These are phyloP conservation scores for Pythium pyrilobum DNA, from an alignment of 352 stramenopile genomes.

Conservation along the genomic window DNA sequence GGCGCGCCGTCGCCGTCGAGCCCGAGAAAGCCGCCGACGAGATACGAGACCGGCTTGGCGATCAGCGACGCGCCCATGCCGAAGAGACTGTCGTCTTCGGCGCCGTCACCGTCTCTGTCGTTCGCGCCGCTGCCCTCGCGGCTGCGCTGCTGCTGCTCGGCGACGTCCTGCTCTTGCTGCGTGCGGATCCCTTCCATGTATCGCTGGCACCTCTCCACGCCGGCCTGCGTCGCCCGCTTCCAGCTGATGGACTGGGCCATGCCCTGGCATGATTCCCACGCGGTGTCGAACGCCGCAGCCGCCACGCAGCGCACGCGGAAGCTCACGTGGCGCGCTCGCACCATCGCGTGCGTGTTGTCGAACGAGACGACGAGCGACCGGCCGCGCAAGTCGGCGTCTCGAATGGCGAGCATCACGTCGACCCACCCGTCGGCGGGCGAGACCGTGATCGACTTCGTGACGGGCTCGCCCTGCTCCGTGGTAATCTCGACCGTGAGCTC, in stretches of 20 bases:
- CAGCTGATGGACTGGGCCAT: slow-evolving; percentile 73
- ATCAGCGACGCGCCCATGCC: slow-evolving; percentile 51
- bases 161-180: slow-evolving; percentile 43
- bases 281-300: slow-evolving; percentile 24
- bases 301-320: slow-evolving; percentile 29
- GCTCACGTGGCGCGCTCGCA: slow-evolving; percentile 52
- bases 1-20: slow-evolving; percentile 22
- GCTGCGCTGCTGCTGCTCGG: slow-evolving; percentile 27
- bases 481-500: neutral
- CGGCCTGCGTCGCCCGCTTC: slow-evolving; percentile 44
- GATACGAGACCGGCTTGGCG: slow-evolving; percentile 57
- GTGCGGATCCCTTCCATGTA: slow-evolving; percentile 39
- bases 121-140: slow-evolving; percentile 21
- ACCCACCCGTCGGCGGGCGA: slow-evolving; percentile 41
- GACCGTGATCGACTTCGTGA: slow-evolving; percentile 38
- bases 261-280: slow-evolving; percentile 56
- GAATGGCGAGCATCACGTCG: slow-evolving; percentile 38
- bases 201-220: slow-evolving; percentile 29
- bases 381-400: neutral
- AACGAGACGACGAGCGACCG: slow-evolving; percentile 32
- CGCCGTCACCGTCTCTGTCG: slow-evolving; percentile 5
- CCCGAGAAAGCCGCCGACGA: slow-evolving; percentile 52
- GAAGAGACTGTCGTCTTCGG: slow-evolving; percentile 34
- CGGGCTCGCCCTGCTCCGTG: neutral
- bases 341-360: slow-evolving; percentile 67